phyloP scores from a whole-genome alignment of 768 basidiomycete species.

The Boletus tomentosulus region DNA sequence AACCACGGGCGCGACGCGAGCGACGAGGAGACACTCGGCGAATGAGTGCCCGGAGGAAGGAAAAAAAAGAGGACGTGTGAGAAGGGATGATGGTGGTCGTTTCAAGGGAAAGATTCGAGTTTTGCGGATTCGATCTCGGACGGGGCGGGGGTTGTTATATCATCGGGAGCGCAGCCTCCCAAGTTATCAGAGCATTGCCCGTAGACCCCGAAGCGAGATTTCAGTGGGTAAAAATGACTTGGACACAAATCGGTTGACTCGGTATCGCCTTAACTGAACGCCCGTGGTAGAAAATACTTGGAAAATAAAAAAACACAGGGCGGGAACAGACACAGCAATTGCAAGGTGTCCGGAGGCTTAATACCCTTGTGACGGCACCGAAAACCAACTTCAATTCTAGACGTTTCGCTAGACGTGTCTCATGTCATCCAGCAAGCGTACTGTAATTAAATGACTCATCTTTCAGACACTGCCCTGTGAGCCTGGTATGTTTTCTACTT shows the following conservation, averaged over 20 bases:
- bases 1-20: slow-evolving; percentile 4
- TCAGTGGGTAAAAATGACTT: slow-evolving; percentile 9
- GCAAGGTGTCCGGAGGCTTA: slow-evolving; percentile 17
- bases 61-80: slow-evolving; percentile 17
- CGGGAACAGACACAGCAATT: slow-evolving; percentile 3
- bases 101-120: slow-evolving; percentile 3
- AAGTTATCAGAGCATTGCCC: slow-evolving; percentile 24
- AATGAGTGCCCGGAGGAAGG: slow-evolving; percentile 7
- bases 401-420: not conserved
- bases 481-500: not conserved
- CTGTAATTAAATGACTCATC: not conserved
- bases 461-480: too few species aligned
- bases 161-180: slow-evolving; percentile 28
- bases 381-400: not conserved
- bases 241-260: slow-evolving; percentile 10
- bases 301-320: not conserved
- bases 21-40: slow-evolving; percentile 8
- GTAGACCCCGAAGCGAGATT: slow-evolving; percentile 10
- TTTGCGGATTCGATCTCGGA: not conserved
- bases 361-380: slow-evolving; percentile 3
- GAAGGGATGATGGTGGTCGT: slow-evolving; percentile 14
- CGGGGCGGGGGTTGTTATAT: slow-evolving; percentile 9
- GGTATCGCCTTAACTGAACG: slow-evolving; percentile 12
- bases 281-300: slow-evolving; percentile 5
- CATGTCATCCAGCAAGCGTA: too few species aligned